These are phyloP conservation scores for Entophlyctis helioformis DNA, from an alignment of 192 early-diverging fungal species.

Conservation along the genomic window DNA sequence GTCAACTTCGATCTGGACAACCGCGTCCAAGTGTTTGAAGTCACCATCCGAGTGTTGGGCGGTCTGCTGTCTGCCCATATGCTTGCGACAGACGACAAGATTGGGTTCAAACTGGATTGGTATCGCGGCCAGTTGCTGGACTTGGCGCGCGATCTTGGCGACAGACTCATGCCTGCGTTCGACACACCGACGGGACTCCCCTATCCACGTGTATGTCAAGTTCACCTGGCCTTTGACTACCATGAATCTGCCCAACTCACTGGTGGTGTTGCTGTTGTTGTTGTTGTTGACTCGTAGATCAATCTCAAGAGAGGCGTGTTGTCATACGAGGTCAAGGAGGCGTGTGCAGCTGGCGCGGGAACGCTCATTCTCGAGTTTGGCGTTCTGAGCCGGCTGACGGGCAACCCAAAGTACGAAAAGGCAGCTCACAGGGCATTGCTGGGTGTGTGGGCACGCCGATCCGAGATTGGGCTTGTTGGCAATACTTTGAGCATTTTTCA, in stretches of 20 bases:
- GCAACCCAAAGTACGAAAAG: constrained; percentile 51
- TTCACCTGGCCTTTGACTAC: too few species aligned
- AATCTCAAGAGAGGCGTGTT: constrained; percentile 71
- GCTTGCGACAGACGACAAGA: constrained; percentile 56
- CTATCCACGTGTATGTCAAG: constrained; percentile 52
- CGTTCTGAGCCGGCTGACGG: constrained; percentile 72
- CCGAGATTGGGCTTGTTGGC: constrained; percentile 66
- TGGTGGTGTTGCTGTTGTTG: too few species aligned
- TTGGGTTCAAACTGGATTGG: constrained; percentile 42
- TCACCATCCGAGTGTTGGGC: constrained; percentile 83
- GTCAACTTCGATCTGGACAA: constrained; percentile 72
- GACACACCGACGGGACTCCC: constrained; percentile 70
- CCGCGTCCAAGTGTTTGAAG: constrained; percentile 91
- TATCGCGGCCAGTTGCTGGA: constrained; percentile 74
- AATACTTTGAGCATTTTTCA: constrained; percentile 71
- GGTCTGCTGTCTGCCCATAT: constrained; percentile 81
- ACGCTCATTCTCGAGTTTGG: constrained; percentile 90
- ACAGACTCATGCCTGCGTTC: constrained; percentile 82
- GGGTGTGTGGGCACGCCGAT: constrained; percentile 67
- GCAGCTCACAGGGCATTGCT: constrained; percentile 41
- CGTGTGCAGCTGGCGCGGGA: constrained; percentile 82
- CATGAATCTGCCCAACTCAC: too few species aligned
- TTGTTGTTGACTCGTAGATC: constrained; percentile 35
- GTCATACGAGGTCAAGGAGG: constrained; percentile 51
- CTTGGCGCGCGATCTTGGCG: constrained; percentile 67